These are phyloP conservation scores for Irpex rosettiformis DNA, from an alignment of 1,284 basidiomycete genomes.

Conservation along the genomic window DNA sequence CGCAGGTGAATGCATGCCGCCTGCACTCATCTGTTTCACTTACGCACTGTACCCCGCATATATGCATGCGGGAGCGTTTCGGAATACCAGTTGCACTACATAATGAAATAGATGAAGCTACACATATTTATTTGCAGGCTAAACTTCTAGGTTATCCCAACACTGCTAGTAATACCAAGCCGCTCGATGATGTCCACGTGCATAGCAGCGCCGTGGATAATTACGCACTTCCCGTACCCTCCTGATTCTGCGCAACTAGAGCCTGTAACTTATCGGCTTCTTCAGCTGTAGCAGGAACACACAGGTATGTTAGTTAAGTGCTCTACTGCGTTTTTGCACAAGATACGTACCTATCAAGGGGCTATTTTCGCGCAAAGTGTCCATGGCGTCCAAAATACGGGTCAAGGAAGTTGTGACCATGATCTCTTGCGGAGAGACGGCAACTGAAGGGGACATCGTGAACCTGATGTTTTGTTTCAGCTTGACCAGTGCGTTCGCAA, in stretches of 20 bases:
- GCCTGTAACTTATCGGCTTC: constrained; percentile 11
- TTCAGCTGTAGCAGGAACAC: constrained; percentile 1
- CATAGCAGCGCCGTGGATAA: no score
- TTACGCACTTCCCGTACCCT: background rate
- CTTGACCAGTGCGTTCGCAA: constrained; percentile 11
- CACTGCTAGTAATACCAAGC: no score
- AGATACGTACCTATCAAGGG: constrained; percentile 16
- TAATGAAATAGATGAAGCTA: no score
- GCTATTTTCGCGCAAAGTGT: constrained; percentile 10
- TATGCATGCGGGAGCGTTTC: no score
- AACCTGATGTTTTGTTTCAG: constrained; percentile 1
- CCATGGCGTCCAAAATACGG: constrained; percentile 17
- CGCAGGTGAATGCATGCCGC: no score
- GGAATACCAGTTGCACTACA: no score
- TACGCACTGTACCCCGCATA: no score
- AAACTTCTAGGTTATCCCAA: no score
- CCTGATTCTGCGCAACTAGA: background rate
- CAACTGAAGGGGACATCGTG: background rate
- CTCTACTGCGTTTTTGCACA: no score
- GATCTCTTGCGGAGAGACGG: constrained; percentile 13
- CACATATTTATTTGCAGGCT: no score
- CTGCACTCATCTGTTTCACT: no score
- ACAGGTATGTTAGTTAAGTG: background rate
- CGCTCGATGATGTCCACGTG: no score
- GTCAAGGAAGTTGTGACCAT: constrained; percentile 15